Percentiles rank a stretch among this genome's conserved stretches.
These are phyloP conservation scores for Monosporascus sp. DNA, from an alignment of 2,329 filamentous ascomycete genomes.

Conservation along the genomic window DNA sequence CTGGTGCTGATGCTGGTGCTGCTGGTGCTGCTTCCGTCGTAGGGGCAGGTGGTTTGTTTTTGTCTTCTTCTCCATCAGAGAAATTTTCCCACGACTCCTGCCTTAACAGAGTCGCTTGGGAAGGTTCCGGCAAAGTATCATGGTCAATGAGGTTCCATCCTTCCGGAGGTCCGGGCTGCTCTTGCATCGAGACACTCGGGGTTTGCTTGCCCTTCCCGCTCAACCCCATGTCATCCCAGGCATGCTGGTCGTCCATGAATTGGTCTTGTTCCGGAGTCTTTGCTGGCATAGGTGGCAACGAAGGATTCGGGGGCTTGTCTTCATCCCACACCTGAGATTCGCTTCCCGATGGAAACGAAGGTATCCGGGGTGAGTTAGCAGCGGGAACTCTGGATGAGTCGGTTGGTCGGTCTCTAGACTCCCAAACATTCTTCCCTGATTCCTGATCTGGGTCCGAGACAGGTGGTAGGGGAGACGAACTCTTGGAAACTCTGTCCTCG, in stretches of 20 bases:
- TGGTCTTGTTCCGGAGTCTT: constrained; percentile 25
- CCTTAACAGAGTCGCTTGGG: constrained; percentile 25
- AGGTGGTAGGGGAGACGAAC: constrained; percentile 20
- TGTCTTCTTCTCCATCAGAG: constrained; percentile 21
- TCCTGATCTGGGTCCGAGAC: constrained; percentile 22
- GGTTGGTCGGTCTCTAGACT: constrained; percentile 23
- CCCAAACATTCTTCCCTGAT: constrained; percentile 30
- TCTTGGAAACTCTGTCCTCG: constrained; percentile 16
- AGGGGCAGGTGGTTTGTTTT: constrained; percentile 10
- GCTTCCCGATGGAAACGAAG: constrained; percentile 33
- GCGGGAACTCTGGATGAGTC: constrained; percentile 23
- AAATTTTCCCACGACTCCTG: constrained; percentile 35
- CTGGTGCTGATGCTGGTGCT: not conserved
- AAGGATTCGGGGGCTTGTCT: constrained; percentile 20
- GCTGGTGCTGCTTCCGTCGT: not conserved
- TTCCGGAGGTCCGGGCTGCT: constrained; percentile 24
- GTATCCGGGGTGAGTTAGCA: constrained; percentile 26
- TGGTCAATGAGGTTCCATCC: constrained; percentile 49
- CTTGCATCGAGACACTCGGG: constrained; percentile 13
- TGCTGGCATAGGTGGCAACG: constrained; percentile 13
- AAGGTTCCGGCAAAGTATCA: constrained; percentile 24
- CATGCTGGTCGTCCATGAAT: constrained; percentile 36
- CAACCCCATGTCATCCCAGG: constrained; percentile 43
- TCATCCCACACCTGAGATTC: constrained; percentile 38
- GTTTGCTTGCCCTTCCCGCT: constrained; percentile 37